Base-by-base conservation (phyloP, 352 stramenopile genomes). In the Phytopythium oedochilum region DNA sequence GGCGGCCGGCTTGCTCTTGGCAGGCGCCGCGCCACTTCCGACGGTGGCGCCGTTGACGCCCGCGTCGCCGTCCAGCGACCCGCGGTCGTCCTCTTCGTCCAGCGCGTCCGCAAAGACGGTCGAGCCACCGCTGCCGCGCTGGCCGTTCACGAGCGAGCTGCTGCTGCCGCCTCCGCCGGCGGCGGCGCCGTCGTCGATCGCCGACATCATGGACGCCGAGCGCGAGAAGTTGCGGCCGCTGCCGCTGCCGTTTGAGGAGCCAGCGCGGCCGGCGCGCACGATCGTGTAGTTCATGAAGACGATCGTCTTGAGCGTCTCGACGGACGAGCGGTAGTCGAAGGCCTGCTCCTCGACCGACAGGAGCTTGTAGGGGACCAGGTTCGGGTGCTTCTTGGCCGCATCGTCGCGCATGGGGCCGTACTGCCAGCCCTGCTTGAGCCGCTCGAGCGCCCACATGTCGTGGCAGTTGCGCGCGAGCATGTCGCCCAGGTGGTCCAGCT, bases 231-330 rank as follows among this genome's bases (percentile, higher is more conserved):
- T 75, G 44, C 83, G 69, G 53, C 88, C 89, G 12, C 78, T 89
- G 47, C 76, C 77, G 10, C 68, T 73, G 34, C 66, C 31, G 14
- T 15, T 55, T 9, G 34, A 46, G 22, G 56, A 55, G 22, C 59
- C 58, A 20, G 79, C 63, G 36, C 76, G 66, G 35, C 51, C 79
- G 14, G 66, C 44, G 18, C 83, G 78, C 28, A 74, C 70, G 50
- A 95, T 89, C 22, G 76, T 66, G 67, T 92, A 93, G 62, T 95
- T 92, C 83, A 95, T 92, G 28, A 90, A 89, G 35, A 93, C 48
- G 46, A 95, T 95, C 28, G 83, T 90, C 64, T 92, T 92, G 66
- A 95, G 83, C 26, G 83, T 94, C 59, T 94, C 83, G 47, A 94
- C 73, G n/a, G 83, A 92, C 53, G 85, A 92, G 20, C 83, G 81